Conservation (phyloP, 1,284 basidiomycete genomes). For the Afroboletus lepidellus region DNA sequence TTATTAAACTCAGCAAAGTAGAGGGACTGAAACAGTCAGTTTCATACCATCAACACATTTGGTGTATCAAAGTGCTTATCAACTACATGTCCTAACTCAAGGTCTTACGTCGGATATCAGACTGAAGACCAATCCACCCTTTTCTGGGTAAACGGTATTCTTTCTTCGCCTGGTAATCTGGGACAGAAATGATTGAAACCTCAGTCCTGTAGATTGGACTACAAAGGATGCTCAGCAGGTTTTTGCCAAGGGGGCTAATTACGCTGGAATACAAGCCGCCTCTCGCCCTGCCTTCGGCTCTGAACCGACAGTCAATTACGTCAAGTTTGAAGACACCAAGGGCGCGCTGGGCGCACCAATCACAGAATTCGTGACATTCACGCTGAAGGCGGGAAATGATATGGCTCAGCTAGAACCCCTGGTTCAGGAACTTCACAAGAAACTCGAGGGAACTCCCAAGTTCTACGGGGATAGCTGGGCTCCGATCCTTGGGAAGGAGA, state of each 20-base stretch:
- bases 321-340: slow-evolving; percentile 25
- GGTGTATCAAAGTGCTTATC: slow-evolving; percentile 5
- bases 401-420: slow-evolving; percentile 23
- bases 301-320: slow-evolving; percentile 14
- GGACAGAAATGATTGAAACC: slow-evolving; percentile 8
- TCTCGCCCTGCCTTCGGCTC: slow-evolving; percentile 19
- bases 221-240: slow-evolving; percentile 20
- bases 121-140: slow-evolving; percentile 26
- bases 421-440: slow-evolving; percentile 23
- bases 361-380: slow-evolving; percentile 35
- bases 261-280: slow-evolving; percentile 1
- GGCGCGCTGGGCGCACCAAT: slow-evolving; percentile 27
- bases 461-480: slow-evolving; percentile 36
- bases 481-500: slow-evolving; percentile 15
- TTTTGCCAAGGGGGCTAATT: slow-evolving; percentile 14
- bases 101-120: slow-evolving; percentile 33
- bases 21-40: slow-evolving; percentile 22
- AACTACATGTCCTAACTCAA: slow-evolving; percentile 13
- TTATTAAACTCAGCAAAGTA: slow-evolving; percentile 15
- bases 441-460: slow-evolving; percentile 18
- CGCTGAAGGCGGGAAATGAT: slow-evolving; percentile 25
- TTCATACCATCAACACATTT: not conserved
- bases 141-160: slow-evolving; percentile 33
- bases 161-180: not conserved
- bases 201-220: slow-evolving; percentile 24